Evolutionary conservation across 345 rosid genomes (phyloP), one percentile per base, ranked within the genome.

Genomic region (Lumnitzera racemosa): DNA sequence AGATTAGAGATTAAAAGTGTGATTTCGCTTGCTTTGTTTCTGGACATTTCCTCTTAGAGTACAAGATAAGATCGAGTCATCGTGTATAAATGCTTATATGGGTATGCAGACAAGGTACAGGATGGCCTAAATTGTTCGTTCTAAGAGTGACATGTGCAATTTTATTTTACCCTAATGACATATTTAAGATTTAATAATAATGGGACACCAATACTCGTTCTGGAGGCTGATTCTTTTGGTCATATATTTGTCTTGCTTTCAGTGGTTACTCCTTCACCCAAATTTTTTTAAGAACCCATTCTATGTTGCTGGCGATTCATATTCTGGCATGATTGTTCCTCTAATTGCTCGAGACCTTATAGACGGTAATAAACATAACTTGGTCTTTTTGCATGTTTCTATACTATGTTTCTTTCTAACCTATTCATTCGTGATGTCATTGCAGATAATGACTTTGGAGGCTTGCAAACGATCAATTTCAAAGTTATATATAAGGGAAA

Each of bases 241-340:
- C 0, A 15, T 0, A 54, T 11, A 49, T 24, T 60, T 27, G 53
- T 31, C 51, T 54, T 57, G 7, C 51, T 6, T 11, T 31, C 69
- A 77, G 79, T 74, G 79, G 79, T 47, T 78, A 29, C 24, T 55
- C 13, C 53, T 25, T 55, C 79, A 74, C 58, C 74, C 76, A 0
- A n/a, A 65, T 27, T 78, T 62, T 61, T 58, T 69, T 2, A 61
- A 53, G 15, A 63, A 46, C 41, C 62, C 51, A 47, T 46, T 72
- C 43, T 78, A 78, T 55, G 64, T 74, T 25, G 74, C 63, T 12
- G 79, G 79, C 3, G 66, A 71, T 70, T 78, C 79, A 2, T 66
- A 78, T 49, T 74, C 82, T 1, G 79, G 79, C 61, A 58, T 65
- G 50, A 43, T 59, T n/a, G 67, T 74, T 62, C 81, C 78, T 31